Evolutionary conservation across 2,329 filamentous ascomycete species (phyloP).

Genomic region (Neonectria coccinea): DNA sequence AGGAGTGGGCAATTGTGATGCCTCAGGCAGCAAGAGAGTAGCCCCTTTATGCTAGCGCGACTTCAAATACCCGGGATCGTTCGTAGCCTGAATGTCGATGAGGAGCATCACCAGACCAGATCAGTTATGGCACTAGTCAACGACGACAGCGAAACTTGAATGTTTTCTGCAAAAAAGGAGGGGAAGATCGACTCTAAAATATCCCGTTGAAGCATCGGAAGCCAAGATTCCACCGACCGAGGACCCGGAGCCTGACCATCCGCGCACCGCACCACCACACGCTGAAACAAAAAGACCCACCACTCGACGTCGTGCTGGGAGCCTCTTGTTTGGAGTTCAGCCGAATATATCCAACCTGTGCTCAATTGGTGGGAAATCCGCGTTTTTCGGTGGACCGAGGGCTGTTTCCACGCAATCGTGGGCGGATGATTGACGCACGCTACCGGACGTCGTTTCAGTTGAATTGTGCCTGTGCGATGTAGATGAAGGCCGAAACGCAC

Average conservation of each 20-base stretch:
- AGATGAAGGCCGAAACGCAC: conserved; percentile 5
- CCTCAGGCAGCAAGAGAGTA: neutral
- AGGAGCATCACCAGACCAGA: neutral
- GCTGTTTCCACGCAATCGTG: neutral
- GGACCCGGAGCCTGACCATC: conserved; percentile 20
- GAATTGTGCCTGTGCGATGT: neutral
- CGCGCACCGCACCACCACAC: conserved; percentile 8
- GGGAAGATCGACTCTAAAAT: neutral
- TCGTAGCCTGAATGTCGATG: neutral
- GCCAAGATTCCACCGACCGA: conserved; percentile 6
- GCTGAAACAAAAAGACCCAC: conserved; percentile 16
- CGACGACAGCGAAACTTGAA: neutral
- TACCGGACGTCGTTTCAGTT: conserved; percentile 14
- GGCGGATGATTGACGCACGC: neutral
- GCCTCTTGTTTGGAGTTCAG: conserved; percentile 6
- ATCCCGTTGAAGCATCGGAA: conserved; percentile 7
- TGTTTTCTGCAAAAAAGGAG: neutral
- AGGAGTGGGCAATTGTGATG: neutral
- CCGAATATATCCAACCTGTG: neutral
- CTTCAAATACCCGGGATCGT: neutral
- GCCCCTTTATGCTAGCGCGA: neutral
- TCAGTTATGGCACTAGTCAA: neutral
- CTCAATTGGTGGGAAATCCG: conserved; percentile 27
- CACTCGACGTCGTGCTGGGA: neutral
- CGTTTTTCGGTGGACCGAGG: neutral